phyloP scores from a whole-genome alignment of 2,329 filamentous ascomycete species.

The Aspergillus carbonarius region DNA sequence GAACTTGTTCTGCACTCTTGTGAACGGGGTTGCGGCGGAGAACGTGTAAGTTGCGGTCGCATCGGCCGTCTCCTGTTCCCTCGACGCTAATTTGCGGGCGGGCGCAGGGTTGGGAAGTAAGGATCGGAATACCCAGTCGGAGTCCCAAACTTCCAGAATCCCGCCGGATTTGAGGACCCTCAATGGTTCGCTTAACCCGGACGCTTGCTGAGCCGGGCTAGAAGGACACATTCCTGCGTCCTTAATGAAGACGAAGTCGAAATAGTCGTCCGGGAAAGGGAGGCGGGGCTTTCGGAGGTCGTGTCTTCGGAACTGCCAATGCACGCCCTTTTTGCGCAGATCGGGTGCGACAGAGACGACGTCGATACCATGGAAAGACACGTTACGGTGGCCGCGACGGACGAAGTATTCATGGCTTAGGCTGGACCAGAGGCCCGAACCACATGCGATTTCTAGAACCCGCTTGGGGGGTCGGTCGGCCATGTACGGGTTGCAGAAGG shows the following conservation, averaged over 20 bases:
- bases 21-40: constrained; percentile 78
- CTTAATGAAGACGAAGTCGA: constrained; percentile 86
- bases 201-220: constrained; percentile 53
- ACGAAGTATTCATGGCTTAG: constrained; percentile 80
- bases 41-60: constrained; percentile 78
- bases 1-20: constrained; percentile 75
- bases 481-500: constrained; percentile 70
- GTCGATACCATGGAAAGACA: constrained; percentile 80
- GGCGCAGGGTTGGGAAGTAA: constrained; percentile 73
- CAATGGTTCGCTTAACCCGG: constrained; percentile 69
- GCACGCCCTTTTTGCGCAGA: constrained; percentile 69
- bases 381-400: constrained; percentile 64
- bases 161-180: constrained; percentile 77
- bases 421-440: constrained; percentile 84
- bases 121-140: constrained; percentile 79
- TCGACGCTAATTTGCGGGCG: constrained; percentile 56
- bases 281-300: constrained; percentile 74
- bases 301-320: constrained; percentile 86
- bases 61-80: constrained; percentile 64
- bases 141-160: constrained; percentile 83
- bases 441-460: constrained; percentile 84
- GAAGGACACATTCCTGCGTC: constrained; percentile 72
- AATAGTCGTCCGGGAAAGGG: constrained; percentile 76
- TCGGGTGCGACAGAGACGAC: constrained; percentile 70
- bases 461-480: constrained; percentile 67